phyloP scores from a whole-genome alignment of 768 basidiomycete genomes.

The Russula ochroleuca region DNA sequence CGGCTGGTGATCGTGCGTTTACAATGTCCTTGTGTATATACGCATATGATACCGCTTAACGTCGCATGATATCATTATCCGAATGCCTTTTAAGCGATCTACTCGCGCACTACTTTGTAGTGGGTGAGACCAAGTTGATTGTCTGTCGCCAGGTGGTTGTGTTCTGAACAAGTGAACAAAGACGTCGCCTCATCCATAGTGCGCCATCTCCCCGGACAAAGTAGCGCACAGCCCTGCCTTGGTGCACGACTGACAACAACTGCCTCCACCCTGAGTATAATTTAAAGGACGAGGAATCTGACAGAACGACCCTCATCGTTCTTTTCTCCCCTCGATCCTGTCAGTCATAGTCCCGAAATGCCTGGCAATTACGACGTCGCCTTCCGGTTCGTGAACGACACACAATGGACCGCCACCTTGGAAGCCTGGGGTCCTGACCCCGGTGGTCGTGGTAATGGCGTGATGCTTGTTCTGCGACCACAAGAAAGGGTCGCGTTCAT shows the following conservation, averaged over 20 bases:
- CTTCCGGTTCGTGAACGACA: conserved; percentile 51
- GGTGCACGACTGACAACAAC: conserved; percentile 5
- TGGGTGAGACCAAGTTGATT: background rate
- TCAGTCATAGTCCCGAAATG: conserved; percentile 3
- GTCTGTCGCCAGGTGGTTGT: background rate
- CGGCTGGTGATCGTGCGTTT: conserved; percentile 31
- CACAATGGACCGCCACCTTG: conserved; percentile 38
- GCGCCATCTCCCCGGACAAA: conserved; percentile 23
- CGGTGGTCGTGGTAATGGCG: conserved; percentile 33
- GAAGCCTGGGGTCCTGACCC: conserved; percentile 33
- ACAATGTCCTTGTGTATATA: conserved; percentile 14
- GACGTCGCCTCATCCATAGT: background rate
- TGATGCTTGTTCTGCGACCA: conserved; percentile 35
- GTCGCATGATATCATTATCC: background rate
- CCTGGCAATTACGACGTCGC: conserved; percentile 47
- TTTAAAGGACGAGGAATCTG: conserved; percentile 8
- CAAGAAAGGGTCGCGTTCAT: conserved; percentile 46
- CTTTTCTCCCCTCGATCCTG: background rate
- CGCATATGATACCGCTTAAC: conserved; percentile 4
- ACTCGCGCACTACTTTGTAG: background rate
- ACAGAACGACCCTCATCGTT: background rate
- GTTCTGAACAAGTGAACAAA: conserved; percentile 5
- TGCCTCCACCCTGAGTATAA: conserved; percentile 3
- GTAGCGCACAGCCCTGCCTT: conserved; percentile 21
- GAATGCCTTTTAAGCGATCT: background rate